Evolutionary conservation across 225 moss, liverwort and hornwort species (phyloP).

Genomic region (Rhytidiadelphus loreus): DNA sequence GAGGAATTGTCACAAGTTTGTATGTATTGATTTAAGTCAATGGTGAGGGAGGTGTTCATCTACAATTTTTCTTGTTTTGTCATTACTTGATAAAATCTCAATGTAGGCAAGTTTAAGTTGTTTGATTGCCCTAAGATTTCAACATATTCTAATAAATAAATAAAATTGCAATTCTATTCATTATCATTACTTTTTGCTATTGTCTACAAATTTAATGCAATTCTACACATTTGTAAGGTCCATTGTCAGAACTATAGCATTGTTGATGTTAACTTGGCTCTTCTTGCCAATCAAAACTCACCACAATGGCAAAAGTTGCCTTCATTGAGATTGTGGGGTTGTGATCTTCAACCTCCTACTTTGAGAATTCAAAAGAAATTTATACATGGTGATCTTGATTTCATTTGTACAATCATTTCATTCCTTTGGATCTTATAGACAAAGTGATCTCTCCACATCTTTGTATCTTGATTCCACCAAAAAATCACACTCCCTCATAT

Average conservation of each 20-base stretch:
- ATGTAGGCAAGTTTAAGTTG: neutral
- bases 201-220: neutral
- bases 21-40: fast-evolving
- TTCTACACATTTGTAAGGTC: neutral
- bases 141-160: neutral
- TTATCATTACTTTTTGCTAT: neutral
- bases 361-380: neutral
- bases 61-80: neutral
- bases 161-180: neutral
- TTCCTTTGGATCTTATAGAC: neutral
- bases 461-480: neutral
- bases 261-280: neutral
- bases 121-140: neutral
- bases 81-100: neutral
- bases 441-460: neutral
- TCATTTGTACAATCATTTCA: neutral
- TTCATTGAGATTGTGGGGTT: neutral
- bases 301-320: neutral
- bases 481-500: too few species aligned
- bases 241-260: neutral
- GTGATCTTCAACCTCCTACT: neutral
- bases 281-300: neutral
- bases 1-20: neutral
- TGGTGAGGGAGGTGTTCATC: neutral
- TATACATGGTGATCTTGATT: neutral